Percentiles rank a stretch among this genome's conserved stretches.
Conservation (phyloP, 2,329 filamentous ascomycete species). For the Colletotrichum tanaceti region DNA sequence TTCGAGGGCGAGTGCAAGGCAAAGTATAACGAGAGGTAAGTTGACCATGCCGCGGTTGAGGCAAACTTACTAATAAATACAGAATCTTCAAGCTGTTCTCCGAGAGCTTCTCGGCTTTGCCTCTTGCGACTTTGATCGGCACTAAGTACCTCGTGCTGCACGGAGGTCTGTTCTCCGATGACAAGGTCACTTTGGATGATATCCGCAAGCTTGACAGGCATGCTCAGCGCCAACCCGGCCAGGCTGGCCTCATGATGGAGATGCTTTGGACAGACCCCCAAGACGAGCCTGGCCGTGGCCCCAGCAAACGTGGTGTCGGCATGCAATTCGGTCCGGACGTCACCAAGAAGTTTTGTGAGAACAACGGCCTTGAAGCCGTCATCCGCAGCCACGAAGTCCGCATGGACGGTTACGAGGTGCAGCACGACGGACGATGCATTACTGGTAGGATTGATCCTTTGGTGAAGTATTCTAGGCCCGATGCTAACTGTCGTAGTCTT, state of each 20-base stretch:
- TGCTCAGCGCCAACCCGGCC: slow-evolving; percentile 90
- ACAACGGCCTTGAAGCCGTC: slow-evolving; percentile 92
- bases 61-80: slow-evolving; percentile 39
- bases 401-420: slow-evolving; percentile 99
- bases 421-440: slow-evolving; percentile 95
- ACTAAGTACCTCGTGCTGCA: slow-evolving; percentile 92
- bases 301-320: slow-evolving; percentile 95
- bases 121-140: slow-evolving; percentile 91
- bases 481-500: slow-evolving; percentile 72
- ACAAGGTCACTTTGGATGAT: slow-evolving; percentile 90
- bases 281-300: slow-evolving; percentile 83
- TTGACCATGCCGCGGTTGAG: neutral
- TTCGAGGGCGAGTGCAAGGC: slow-evolving; percentile 99
- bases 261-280: slow-evolving; percentile 99
- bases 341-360: slow-evolving; percentile 96
- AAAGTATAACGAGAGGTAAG: slow-evolving; percentile 88
- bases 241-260: slow-evolving; percentile 98
- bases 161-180: slow-evolving; percentile 94
- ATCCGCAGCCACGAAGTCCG: slow-evolving; percentile 98
- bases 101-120: slow-evolving; percentile 94
- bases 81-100: slow-evolving; percentile 97
- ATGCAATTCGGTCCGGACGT: slow-evolving; percentile 97
- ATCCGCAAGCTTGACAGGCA: slow-evolving; percentile 93
- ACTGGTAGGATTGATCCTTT: slow-evolving; percentile 70
- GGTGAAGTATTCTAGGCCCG: slow-evolving; percentile 15